Evolutionary conservation across 805 yeast genomes (phyloP), one percentile per base, ranked within the genome.

Genomic region (Saturnispora hagleri): DNA sequence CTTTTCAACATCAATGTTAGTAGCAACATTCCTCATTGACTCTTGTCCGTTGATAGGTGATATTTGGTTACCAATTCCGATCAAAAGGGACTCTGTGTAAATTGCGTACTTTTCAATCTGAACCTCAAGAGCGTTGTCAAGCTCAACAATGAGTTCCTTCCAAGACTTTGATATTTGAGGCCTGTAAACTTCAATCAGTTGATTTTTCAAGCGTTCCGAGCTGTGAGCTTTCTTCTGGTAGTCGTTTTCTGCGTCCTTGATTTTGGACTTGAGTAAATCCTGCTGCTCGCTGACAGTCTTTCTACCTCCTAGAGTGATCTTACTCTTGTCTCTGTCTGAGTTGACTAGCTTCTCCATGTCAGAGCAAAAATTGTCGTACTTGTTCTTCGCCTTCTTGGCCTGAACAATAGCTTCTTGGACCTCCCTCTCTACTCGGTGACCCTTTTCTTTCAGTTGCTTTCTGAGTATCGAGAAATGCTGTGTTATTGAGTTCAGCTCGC

Each of bases 51-150:
- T 72, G 47, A 91, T 69, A 2, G 98, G 98, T 46, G 85, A 72
- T 5, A 93, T 75, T 54, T 86, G 80, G 41, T 89, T 85, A 27
- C 97, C 98, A 18, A 86, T 76, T 61, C 90, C 89, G 70, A 93
- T 77, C 17, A 87, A 76, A 52, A 86, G 74, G 20, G 88, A 86
- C 68, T 91, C 98, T 49, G 82, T 79, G 75, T 88, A 85, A 31
- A 91, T 86, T 3, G 97, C 84, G 66, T 84, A 91, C 63, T 89
- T 89, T 60, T 87, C 91, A 51, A 93, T 72, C 67, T 91, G 97
- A 48, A 90, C 80, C 55, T 88, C 80, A 74, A 91, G 72, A 9
- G 97, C 98, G 47, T 88, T 81, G 67, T 93, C 98, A 63, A 88
- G 76, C 67, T 91, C 97, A 56, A 90, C 72, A 52, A 89, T 82